Evolutionary conservation across 106 monocot genomes (phyloP), one percentile per base, ranked within the genome.

Genomic region (Agapanthus africanus): DNA sequence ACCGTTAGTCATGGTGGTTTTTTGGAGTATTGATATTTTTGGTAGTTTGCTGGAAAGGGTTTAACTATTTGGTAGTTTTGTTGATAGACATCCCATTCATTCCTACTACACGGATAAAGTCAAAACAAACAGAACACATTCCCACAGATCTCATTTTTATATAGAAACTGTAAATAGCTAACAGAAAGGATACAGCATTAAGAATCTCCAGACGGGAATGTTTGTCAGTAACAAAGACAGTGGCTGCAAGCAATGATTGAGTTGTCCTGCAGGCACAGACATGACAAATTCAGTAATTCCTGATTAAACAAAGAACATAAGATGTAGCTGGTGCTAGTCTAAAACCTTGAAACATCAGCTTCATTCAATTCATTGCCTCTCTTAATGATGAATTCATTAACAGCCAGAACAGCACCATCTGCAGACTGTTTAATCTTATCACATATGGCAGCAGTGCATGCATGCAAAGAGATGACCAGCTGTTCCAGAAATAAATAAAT

Each of bases 351-450:
- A 32, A 97, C 75, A 76, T 97, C 92, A 76, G 74, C 34, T 79
- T 87, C 92, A 84, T 77, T 79, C 66, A 97, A 76, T 44, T 97
- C 88, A 68, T 63, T 82, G 66, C 97, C 91, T 79, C 97, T 75
- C 67, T 73, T 92, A 42, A 47, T 65, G 38, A 97, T 97, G 62
- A 97, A 90, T 65, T 92, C 92, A 66, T 64, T 83, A 50, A 97
- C 79, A 73, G 92, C 89, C 79, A 87, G 97, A 81, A 92, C 83
- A 65, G 87, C 77, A 74, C 89, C 97, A 85, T 97, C 97, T 70
- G 92, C 84, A 47, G 97, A 97, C 74, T 87, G 86, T 71, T 92
- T 97, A 67, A 90, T 79, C 77, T 92, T 97, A 72, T 97, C 97
- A 75, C 92, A 92, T 76, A 92, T 68, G 33, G 92, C 86, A 75